Base-by-base conservation (phyloP, 441 rosid species). In the Metrosideros polymorpha region DNA sequence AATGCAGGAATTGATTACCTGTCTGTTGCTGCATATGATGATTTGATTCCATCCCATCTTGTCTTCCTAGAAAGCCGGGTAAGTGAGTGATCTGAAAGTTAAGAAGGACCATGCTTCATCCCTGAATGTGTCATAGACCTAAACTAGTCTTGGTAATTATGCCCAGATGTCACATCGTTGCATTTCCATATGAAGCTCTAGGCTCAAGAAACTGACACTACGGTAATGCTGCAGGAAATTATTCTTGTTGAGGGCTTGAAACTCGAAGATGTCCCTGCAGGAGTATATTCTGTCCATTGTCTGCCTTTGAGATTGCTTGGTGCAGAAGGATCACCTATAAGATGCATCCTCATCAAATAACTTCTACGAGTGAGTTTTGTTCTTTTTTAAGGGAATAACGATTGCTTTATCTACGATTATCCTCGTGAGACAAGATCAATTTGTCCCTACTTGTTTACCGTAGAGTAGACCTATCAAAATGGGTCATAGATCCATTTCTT, bases 11-110 rank as follows among this genome's bases (percentile, higher is more conserved):
- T 53, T 47, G 88, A 87, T 55, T 87, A 87, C 84, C 45, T 87
- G 86, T 84, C 88, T 32, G 88, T 84, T 84, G 88, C 86, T 87
- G 88, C 88, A 47, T 87, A 52, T 42, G 88, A 84, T n/a, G 79
- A 87, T 39, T 61, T 59, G 50, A 79, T 84, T 39, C 61, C 86
- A 52, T 55, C 88, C 35, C 88, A 87, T 56, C 84, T 84, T 49
- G 88, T 45, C 35, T 79, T 87, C 84, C 86, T 87, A 18, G 55
- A 87, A 42, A 75, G 59, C 86, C 79, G 84, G 88, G 86, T 87
- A 47, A 56, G 59, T 7, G 42, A 61, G 10, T 17, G 10, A 50
- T 61, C 6, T 30, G 35, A 25, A 82, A 7, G 45, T 66, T 66
- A 8, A 22, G 45, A 10, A 35, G 18, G 27, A 22, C 79, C 79